Base-by-base conservation (phyloP, 257 asterid genomes). In the Marsdenia floribunda region DNA sequence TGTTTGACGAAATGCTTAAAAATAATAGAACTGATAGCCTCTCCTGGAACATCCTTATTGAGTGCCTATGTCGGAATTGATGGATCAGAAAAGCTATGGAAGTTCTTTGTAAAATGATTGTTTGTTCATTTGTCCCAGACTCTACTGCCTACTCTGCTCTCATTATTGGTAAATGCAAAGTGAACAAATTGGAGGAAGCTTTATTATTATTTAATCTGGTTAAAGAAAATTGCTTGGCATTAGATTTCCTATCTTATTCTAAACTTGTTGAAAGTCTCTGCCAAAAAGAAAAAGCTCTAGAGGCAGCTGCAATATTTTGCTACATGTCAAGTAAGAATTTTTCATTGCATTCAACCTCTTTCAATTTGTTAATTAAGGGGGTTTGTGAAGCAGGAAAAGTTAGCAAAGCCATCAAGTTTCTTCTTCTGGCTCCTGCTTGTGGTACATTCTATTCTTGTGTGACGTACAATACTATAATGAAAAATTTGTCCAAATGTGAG, bases 41-140 rank as follows among this genome's bases (percentile, higher is more conserved):
- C 73, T 83, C 98, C 15, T 93, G 97, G 93, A 89, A 88, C 86
- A 81, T 87, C 73, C 57, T 89, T 44, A 88, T 91, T 73, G 66
- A 80, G 67, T 80, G 76, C 85, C 73, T 88, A 47, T 83, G 95
- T 75, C 89, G 84, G 84, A 77, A 81, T 24, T 81, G 72, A 8
- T 53, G 68, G 76, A 76, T 88, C n/a, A 66, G 78, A 70, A 83
- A 80, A 81, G 96, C 93, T 21, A 46, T 77, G 83, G 88, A 87
- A 81, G 87, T 80, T 85, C 79, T 93, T 9, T 79, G 88, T 79
- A 86, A 88, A 86, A 93, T 91, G 98, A 72, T 85, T 18, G 63
- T 81, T 80, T 85, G 80, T 66, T 87, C 91, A 6, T 78, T 83
- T 66, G 69, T 50, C 61, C 92, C 88, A 0, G 83, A 88, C 71